These are phyloP conservation scores for Cladobotryum mycophilum DNA, from an alignment of 2,329 filamentous ascomycete species.

Conservation along the genomic window DNA sequence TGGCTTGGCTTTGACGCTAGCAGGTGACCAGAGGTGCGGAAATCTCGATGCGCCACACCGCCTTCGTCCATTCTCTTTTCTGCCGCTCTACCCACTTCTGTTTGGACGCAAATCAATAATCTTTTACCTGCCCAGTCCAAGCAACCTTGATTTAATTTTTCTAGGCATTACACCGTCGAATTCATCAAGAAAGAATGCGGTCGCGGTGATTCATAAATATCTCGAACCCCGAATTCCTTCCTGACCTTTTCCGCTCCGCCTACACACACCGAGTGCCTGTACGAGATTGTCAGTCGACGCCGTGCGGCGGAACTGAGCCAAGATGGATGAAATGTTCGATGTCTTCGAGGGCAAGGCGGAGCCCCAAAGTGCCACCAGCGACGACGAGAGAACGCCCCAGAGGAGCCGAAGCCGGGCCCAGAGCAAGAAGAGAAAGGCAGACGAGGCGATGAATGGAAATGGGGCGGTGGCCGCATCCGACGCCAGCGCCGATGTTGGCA, in stretches of 20 bases:
- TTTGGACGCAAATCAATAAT: conserved; percentile 6
- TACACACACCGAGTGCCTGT: neutral
- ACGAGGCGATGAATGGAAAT: conserved; percentile 62
- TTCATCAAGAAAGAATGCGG: neutral
- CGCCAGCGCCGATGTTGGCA: conserved; percentile 25
- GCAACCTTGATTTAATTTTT: conserved; percentile 5
- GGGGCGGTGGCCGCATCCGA: conserved; percentile 8
- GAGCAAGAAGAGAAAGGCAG: conserved; percentile 81
- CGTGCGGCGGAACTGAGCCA: conserved; percentile 8
- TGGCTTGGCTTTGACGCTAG: no score
- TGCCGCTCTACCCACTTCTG: conserved; percentile 16
- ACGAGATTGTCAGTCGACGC: neutral
- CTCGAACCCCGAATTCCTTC: neutral
- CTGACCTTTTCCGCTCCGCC: neutral
- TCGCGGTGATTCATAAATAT: neutral
- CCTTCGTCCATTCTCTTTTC: conserved; percentile 22
- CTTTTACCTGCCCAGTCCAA: neutral
- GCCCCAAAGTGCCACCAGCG: conserved; percentile 35
- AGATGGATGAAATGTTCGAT: conserved; percentile 75
- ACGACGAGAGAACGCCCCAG: conserved; percentile 39
- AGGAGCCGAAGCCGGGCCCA: conserved; percentile 50
- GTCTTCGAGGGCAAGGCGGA: conserved; percentile 64
- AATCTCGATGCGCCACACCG: conserved; percentile 20
- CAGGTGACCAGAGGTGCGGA: neutral
- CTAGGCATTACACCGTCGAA: neutral